A percentile compares a stretch with the other conserved stretches of the same genome.
phyloP scores from a whole-genome alignment of 345 rosid genomes.

The Limnanthes douglasii region DNA sequence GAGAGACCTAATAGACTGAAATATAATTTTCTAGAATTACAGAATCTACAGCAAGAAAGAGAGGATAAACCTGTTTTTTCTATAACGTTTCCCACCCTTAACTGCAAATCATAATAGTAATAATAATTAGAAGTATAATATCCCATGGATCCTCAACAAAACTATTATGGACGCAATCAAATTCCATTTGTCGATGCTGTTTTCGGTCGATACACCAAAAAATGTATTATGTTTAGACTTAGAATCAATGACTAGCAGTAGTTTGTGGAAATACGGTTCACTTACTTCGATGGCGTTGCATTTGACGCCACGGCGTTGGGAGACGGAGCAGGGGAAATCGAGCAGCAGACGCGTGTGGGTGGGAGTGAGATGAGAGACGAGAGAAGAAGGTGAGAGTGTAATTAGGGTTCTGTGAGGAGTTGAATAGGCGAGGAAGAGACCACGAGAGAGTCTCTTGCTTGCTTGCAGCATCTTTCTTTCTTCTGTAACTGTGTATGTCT shows the following conservation, averaged over 20 bases:
- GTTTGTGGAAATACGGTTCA: background rate
- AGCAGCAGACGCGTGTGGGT: constrained; percentile 4
- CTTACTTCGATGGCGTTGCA: constrained; percentile 66
- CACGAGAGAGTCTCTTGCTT: constrained; percentile 15
- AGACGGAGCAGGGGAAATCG: constrained; percentile 34
- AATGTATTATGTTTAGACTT: background rate
- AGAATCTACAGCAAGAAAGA: background rate
- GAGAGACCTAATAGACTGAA: constrained; percentile 8
- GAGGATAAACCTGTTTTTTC: constrained; percentile 70
- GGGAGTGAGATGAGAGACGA: constrained; percentile 1
- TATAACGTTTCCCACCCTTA: constrained; percentile 72
- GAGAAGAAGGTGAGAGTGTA: constrained; percentile 10
- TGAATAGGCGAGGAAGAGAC: constrained; percentile 10
- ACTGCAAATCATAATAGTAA: constrained; percentile 16
- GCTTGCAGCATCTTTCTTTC: constrained; percentile 8
- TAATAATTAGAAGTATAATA: background rate
- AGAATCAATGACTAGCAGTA: background rate
- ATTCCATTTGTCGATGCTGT: background rate
- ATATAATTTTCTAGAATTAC: background rate
- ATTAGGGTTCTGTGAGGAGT: constrained; percentile 1
- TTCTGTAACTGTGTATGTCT: too few species aligned
- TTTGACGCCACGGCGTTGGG: constrained; percentile 58
- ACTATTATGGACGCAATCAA: background rate
- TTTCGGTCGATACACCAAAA: background rate
- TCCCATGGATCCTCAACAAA: background rate